These are phyloP conservation scores for Populus nigra DNA, from an alignment of 345 rosid species.

Conservation along the genomic window DNA sequence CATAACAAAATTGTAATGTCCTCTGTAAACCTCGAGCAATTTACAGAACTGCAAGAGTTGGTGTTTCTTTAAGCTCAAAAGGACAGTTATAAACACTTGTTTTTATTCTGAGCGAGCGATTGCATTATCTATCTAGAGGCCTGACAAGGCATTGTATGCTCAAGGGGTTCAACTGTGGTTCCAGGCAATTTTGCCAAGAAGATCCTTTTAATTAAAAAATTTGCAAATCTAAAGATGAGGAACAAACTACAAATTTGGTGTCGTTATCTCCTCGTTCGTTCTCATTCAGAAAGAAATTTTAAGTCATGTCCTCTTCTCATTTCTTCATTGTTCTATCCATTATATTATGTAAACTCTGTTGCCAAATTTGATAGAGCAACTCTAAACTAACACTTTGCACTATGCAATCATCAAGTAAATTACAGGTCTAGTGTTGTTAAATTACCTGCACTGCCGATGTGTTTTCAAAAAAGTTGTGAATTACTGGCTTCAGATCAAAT, in stretches of 20 bases:
- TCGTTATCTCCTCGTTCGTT: not conserved
- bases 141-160: not conserved
- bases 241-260: not conserved
- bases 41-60: not conserved
- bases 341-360: not conserved
- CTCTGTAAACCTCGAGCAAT: not conserved
- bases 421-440: not conserved
- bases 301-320: too few relatives aligned
- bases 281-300: not conserved
- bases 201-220: not conserved
- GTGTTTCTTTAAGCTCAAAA: not conserved
- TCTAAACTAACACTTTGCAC: not conserved
- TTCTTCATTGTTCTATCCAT: not conserved
- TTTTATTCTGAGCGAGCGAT: not conserved
- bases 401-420: not conserved
- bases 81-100: not conserved
- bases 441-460: constrained; percentile 83
- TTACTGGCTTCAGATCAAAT: constrained; percentile 71
- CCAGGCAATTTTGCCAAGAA: not conserved
- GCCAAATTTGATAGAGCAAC: not conserved
- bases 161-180: not conserved
- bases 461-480: constrained; percentile 91
- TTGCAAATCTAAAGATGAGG: not conserved
- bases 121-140: not conserved
- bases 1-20: not conserved